These are phyloP conservation scores for Gyromitra esculenta DNA, from an alignment of 2,329 filamentous ascomycete genomes.

Conservation along the genomic window DNA sequence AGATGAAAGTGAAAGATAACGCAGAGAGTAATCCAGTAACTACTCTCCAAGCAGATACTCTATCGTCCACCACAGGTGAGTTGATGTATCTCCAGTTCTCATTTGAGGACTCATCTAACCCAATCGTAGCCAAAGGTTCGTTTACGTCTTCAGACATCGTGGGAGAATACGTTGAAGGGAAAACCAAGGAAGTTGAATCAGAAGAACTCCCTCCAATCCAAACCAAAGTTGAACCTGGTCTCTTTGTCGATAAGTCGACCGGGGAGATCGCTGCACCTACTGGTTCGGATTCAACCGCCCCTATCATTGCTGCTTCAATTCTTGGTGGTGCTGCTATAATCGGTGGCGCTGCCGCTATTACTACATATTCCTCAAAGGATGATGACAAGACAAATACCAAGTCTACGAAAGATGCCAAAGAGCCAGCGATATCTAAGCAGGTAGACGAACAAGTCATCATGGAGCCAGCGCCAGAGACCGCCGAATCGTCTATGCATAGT, in stretches of 20 bases:
- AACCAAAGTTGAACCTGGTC: conserved; percentile 17
- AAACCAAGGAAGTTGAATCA: not conserved
- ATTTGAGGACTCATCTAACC: conserved; percentile 13
- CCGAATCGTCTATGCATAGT: conserved; percentile 38
- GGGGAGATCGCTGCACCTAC: conserved; percentile 23
- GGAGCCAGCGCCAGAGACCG: conserved; percentile 46
- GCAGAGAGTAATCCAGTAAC: not conserved
- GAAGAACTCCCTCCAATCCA: conserved; percentile 7
- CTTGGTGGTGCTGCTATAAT: conserved; percentile 37
- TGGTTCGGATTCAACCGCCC: conserved; percentile 8
- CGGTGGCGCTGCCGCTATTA: conserved; percentile 38
- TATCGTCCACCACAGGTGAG: conserved; percentile 16
- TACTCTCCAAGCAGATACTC: not conserved
- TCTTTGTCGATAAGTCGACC: conserved; percentile 33
- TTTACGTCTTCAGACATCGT: not conserved
- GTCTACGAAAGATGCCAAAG: conserved; percentile 4
- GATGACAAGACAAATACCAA: conserved; percentile 9
- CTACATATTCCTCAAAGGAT: conserved; percentile 20
- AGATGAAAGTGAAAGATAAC: not conserved
- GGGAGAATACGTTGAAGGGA: not conserved
- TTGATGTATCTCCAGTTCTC: conserved; percentile 7
- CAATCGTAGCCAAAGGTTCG: conserved; percentile 12
- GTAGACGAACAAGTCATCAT: conserved; percentile 42
- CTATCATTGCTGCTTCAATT: conserved; percentile 42
- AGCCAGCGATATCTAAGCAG: conserved; percentile 14